These are phyloP conservation scores for Pseudotulostoma volvatum DNA, from an alignment of 495 filamentous ascomycete species.

Conservation along the genomic window DNA sequence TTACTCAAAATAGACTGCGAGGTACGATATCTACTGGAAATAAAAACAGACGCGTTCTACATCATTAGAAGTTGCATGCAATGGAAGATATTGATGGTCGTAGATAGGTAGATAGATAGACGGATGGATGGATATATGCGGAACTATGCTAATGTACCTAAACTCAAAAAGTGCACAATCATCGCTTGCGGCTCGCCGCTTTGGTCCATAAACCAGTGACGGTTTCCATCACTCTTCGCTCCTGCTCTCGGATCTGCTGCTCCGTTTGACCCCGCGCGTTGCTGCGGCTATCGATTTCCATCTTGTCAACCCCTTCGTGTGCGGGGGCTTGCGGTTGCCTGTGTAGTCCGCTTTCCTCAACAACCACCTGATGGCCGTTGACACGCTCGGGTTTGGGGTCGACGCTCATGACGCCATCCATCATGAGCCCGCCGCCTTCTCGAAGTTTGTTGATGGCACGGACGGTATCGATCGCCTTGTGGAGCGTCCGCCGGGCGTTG, in stretches of 20 bases:
- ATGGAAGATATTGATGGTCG: too few species aligned
- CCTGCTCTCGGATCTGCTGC: constrained; percentile 45
- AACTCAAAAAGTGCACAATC: too few species aligned
- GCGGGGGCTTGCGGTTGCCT: constrained; percentile 14
- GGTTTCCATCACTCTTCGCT: constrained; percentile 42
- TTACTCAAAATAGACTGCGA: too few species aligned
- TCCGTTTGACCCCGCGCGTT: constrained; percentile 49
- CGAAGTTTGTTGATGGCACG: constrained; percentile 94
- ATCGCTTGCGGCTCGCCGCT: neutral
- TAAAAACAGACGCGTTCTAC: too few species aligned
- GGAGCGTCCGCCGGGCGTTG: constrained; percentile 82
- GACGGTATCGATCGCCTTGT: constrained; percentile 94
- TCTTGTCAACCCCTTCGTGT: constrained; percentile 14
- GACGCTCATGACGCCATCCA: constrained; percentile 60
- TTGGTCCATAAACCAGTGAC: constrained; percentile 41
- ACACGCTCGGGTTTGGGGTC: constrained; percentile 42
- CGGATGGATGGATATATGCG: too few species aligned
- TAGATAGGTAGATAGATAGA: too few species aligned
- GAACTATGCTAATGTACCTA: too few species aligned
- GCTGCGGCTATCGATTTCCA: constrained; percentile 39
- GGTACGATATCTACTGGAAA: too few species aligned
- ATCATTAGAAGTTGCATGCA: too few species aligned
- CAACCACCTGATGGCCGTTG: constrained; percentile 25
- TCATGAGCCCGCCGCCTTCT: constrained; percentile 63
- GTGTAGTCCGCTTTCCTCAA: constrained; percentile 14